Percentiles rank a stretch among this genome's conserved stretches.
These are phyloP conservation scores for Hypoxylon crocopeplum DNA, from an alignment of 495 filamentous ascomycete genomes.

Conservation along the genomic window DNA sequence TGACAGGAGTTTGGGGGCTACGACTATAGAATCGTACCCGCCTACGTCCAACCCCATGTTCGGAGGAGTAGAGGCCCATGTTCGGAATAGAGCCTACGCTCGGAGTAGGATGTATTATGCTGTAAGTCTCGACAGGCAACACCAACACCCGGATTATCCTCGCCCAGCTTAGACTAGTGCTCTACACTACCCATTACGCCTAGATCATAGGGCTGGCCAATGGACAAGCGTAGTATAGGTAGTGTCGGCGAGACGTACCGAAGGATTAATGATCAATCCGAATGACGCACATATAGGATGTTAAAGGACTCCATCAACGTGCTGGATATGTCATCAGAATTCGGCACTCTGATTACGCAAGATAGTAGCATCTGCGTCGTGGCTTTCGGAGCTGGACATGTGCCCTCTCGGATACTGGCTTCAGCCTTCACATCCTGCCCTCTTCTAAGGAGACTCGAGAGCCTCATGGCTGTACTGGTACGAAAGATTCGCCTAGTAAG, in stretches of 20 bases:
- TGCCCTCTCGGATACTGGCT: not conserved
- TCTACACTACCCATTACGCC: conserved; percentile 6
- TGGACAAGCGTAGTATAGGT: conserved; percentile 10
- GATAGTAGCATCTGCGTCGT: not conserved
- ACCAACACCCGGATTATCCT: conserved; percentile 28
- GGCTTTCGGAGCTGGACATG: conserved; percentile 1
- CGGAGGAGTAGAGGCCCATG: not conserved
- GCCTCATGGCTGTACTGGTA: not conserved
- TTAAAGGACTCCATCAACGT: conserved; percentile 9
- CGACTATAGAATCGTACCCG: conserved; percentile 17
- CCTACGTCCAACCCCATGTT: conserved; percentile 8
- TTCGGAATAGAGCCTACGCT: too few species aligned
- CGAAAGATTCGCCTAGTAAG: too few species aligned
- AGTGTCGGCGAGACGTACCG: conserved; percentile 24
- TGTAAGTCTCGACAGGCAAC: conserved; percentile 16
- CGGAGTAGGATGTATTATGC: conserved; percentile 6
- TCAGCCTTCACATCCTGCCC: not conserved
- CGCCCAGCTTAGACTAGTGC: not conserved
- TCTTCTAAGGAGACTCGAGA: not conserved
- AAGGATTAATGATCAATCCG: conserved; percentile 28
- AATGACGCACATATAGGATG: conserved; percentile 27
- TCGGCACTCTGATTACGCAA: conserved; percentile 4
- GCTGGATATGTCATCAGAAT: conserved; percentile 5
- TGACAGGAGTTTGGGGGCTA: conserved; percentile 26
- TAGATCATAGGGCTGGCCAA: conserved; percentile 37